These are phyloP conservation scores for Podaxis mareebaensis DNA, from an alignment of 768 basidiomycete genomes.

Conservation along the genomic window DNA sequence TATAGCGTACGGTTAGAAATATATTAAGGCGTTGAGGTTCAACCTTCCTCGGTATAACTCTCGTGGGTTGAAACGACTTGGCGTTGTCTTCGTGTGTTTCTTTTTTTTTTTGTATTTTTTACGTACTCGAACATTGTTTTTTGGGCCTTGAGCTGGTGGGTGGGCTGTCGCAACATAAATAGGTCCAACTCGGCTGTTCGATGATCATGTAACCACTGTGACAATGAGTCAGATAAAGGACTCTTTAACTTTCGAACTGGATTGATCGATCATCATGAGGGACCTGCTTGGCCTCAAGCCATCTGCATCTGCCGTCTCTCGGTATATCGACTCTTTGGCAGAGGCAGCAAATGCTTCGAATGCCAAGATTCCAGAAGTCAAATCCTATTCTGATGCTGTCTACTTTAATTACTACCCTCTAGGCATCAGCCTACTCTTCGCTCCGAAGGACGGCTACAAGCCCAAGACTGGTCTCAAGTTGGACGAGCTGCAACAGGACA, in stretches of 20 bases:
- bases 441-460: slow-evolving; percentile 65
- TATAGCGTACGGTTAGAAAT: too few species aligned
- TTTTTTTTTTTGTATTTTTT: too few species aligned
- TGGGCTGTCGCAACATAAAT: too few species aligned
- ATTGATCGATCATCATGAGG: slow-evolving; percentile 15
- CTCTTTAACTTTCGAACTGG: not conserved
- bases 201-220: not conserved
- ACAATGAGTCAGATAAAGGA: not conserved
- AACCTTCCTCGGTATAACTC: too few species aligned
- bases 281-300: slow-evolving; percentile 55
- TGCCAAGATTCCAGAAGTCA: slow-evolving; percentile 56
- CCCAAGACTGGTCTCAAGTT: slow-evolving; percentile 46
- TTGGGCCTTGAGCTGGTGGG: too few species aligned
- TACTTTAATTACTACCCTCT: slow-evolving; percentile 84
- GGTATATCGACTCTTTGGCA: slow-evolving; percentile 43
- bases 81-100: too few species aligned
- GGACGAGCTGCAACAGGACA: slow-evolving; percentile 39
- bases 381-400: slow-evolving; percentile 77
- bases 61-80: too few species aligned
- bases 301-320: slow-evolving; percentile 41
- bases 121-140: too few species aligned
- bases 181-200: too few species aligned
- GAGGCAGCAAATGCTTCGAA: slow-evolving; percentile 20
- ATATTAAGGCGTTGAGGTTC: too few species aligned
- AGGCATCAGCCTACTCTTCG: slow-evolving; percentile 81